Evolutionary conservation across 176 grass and related monocot species (phyloP).

Genomic region (Luzula sylvatica): DNA sequence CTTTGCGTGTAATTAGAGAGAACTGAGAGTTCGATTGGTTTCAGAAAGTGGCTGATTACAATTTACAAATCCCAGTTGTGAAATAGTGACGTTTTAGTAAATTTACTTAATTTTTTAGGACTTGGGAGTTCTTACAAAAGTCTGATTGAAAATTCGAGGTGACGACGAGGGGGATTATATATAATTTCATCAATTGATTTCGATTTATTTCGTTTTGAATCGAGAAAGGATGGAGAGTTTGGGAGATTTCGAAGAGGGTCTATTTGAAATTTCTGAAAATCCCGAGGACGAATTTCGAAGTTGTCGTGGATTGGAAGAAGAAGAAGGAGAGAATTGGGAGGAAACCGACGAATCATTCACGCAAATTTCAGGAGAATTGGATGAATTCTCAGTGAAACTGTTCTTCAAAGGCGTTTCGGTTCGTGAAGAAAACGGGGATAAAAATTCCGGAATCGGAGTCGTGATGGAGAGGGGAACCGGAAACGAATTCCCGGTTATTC

Average conservation of each 20-base stretch:
- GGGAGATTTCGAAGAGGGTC: slow-evolving; percentile 11
- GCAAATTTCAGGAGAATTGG: slow-evolving; percentile 35
- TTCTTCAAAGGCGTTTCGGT: slow-evolving; percentile 91
- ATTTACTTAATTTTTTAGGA: no score
- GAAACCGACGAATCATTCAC: slow-evolving; percentile 87
- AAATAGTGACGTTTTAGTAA: no score
- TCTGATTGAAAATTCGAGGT: no score
- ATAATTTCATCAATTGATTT: background rate
- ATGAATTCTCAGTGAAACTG: slow-evolving; percentile 62
- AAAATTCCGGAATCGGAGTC: slow-evolving; percentile 71
- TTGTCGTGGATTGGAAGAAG: slow-evolving; percentile 35
- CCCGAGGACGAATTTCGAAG: slow-evolving; percentile 72
- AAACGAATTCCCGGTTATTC: slow-evolving; percentile 34
- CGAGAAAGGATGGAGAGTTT: slow-evolving; percentile 26
- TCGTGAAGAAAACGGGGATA: slow-evolving; percentile 32
- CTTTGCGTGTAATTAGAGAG: no score
- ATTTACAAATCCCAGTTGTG: background rate
- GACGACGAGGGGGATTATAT: slow-evolving; percentile 1
- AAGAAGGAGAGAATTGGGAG: slow-evolving; percentile 68
- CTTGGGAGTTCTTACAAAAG: no score
- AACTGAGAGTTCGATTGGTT: slow-evolving; percentile 3
- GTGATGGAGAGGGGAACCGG: slow-evolving; percentile 75
- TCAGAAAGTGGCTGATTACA: background rate
- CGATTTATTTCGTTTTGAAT: background rate
- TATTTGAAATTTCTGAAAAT: slow-evolving; percentile 27